Evolutionary conservation across 257 asterid species (phyloP), one percentile per base, ranked within the genome.

Genomic region (Nicotiana paniculata): DNA sequence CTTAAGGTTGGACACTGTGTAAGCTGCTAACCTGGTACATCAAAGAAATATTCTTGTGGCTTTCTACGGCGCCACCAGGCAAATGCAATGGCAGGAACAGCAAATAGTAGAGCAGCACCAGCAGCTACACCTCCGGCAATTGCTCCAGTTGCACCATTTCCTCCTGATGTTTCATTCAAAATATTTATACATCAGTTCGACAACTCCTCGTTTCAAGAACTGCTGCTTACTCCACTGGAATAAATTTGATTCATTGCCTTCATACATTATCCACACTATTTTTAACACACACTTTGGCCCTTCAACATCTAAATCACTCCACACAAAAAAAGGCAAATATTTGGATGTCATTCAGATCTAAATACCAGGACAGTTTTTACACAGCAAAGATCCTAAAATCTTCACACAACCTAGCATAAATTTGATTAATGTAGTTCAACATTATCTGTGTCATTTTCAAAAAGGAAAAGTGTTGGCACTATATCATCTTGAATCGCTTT

Each of bases 61-160:
- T 89, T 89, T 83, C 91, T 86, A 33, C 90, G 82, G 58, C 91
- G 90, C 92, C 92, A 89, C 92, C 92, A 89, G 2, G 92, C 92
- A 87, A 89, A 89, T 68, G 84, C 87, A 81, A 89, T 83, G 80
- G 92, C 92, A 39, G 92, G 92, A 65, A 86, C 88, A 43, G 92
- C 89, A 88, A 89, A 89, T 37, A 89, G 89, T 67, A 89, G 83
- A 86, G 92, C 90, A 68, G 92, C 92, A 62, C 92, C 92, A 18
- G 92, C 92, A 84, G 92, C 92, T 7, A 89, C 92, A 55, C 90
- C 92, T 59, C 90, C 92, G 3, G 92, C 92, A 69, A 89, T 88
- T 46, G 92, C 92, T 81, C 92, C 91, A 58, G 92, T 86, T 48
- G 86, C 88, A 79, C 88, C 82, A 81, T 88, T 87, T 37, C 89